Evolutionary conservation across 192 early-diverging fungal genomes (phyloP).

Genomic region (Mortierella antarctica): DNA sequence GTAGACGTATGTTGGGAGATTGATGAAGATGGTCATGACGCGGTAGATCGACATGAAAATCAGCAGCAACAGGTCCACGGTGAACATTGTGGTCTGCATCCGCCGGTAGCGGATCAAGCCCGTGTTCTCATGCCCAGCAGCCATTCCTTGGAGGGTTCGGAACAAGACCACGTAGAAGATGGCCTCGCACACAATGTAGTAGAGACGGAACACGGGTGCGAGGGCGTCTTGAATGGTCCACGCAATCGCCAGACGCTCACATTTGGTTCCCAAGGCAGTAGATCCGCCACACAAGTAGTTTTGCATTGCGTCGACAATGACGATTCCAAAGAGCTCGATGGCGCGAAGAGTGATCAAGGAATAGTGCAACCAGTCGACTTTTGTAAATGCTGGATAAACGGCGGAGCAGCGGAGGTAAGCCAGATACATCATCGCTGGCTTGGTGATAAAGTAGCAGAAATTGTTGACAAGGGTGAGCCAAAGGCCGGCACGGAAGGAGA

Average conservation of each 20-base stretch:
- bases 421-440: slow-evolving; percentile 50
- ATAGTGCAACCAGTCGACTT: slow-evolving; percentile 32
- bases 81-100: slow-evolving; percentile 47
- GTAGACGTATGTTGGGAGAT: slow-evolving; percentile 47
- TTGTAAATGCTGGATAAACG: slow-evolving; percentile 34
- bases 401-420: slow-evolving; percentile 51
- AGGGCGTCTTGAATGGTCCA: slow-evolving; percentile 43
- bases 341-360: slow-evolving; percentile 40
- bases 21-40: slow-evolving; percentile 39
- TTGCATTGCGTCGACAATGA: slow-evolving; percentile 42
- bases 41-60: slow-evolving; percentile 52
- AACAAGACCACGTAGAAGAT: slow-evolving; percentile 52
- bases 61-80: slow-evolving; percentile 38
- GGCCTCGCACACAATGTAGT: slow-evolving; percentile 49
- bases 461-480: slow-evolving; percentile 54
- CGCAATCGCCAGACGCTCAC: slow-evolving; percentile 21
- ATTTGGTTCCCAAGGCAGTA: slow-evolving; percentile 30
- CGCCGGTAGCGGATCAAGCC: slow-evolving; percentile 43
- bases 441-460: slow-evolving; percentile 51
- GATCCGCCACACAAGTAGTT: slow-evolving; percentile 42
- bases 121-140: slow-evolving; percentile 11
- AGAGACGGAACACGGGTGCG: slow-evolving; percentile 47
- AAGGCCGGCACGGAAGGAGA: slow-evolving; percentile 18
- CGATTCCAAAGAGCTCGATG: slow-evolving; percentile 32
- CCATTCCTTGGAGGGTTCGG: slow-evolving; percentile 42